A percentile compares a stretch with the other conserved stretches of the same genome.
phyloP scores from a whole-genome alignment of 192 early-diverging fungal species.

The Backusella morwellensis region DNA sequence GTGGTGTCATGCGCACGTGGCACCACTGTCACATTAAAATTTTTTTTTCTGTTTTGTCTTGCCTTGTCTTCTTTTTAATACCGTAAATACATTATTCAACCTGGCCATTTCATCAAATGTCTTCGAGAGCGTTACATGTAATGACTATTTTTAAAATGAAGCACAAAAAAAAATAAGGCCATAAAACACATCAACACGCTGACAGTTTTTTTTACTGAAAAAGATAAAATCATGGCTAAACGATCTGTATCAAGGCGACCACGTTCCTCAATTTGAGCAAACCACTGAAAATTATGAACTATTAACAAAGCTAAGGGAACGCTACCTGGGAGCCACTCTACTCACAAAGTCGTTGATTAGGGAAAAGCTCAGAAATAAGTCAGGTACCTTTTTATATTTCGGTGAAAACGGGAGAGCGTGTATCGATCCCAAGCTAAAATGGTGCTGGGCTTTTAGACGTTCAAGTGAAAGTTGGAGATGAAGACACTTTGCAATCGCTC shows the following conservation, averaged over 20 bases:
- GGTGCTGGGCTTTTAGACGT: not conserved
- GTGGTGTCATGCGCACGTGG: too few relatives aligned
- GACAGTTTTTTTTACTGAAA: not conserved
- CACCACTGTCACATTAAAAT: too few relatives aligned
- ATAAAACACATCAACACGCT: not conserved
- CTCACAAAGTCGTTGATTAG: not conserved
- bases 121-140: not conserved
- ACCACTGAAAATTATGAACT: not conserved
- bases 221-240: not conserved
- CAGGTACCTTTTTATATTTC: not conserved
- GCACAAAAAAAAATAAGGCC: not conserved
- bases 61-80: too few relatives aligned
- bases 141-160: not conserved
- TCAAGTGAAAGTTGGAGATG: not conserved
- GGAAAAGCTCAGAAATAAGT: not conserved
- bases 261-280: not conserved
- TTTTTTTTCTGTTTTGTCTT: too few relatives aligned
- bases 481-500: not conserved
- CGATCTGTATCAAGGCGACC: not conserved
- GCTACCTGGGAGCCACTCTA: not conserved
- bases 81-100: too few relatives aligned
- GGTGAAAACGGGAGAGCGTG: not conserved
- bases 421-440: not conserved
- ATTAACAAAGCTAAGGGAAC: not conserved
- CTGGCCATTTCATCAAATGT: not conserved